Evolutionary conservation across 176 grass and related monocot genomes (phyloP), one percentile per base, ranked within the genome.

Genomic region (Oryza meyeriana): DNA sequence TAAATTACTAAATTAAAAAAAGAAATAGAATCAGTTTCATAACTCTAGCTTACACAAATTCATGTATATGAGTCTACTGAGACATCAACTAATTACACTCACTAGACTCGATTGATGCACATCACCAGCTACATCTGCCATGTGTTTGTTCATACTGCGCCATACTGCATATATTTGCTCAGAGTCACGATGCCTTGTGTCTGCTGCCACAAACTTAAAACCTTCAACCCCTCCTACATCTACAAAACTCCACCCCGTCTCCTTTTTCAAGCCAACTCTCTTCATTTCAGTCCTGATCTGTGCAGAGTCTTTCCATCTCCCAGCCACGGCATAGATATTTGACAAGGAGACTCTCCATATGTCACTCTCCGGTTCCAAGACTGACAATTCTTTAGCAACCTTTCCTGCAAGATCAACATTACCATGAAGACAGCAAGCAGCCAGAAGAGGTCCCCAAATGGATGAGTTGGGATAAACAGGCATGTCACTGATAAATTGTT

Each of bases 161-260:
- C 85, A 94, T 55, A 88, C 81, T 66, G 83, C 65, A 90, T 85
- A 92, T 79, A 94, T 90, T 31, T 82, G 71, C 27, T 89, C 84
- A 80, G 85, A 77, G 27, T 92, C 81, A 42, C 3, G 70, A 83
- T 89, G 87, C 66, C 89, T 87, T 64, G 89, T 80, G 82, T 94
- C 92, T 0, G 84, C 92, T 24, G 83, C 80, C 44, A 82, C 63
- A 25, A 92, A 89, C 68, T 79, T 87, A 85, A 87, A 94, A 78
- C 82, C 69, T 27, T 92, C 89, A 35, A 87, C 72, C 58, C 85
- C 92, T 79, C 82, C 76, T 30, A 77, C 82, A 74, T 92, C 92
- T 41, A 92, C 87, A 74, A 87, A 94, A 44, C 92, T 94, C 92
- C 92, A 94, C 16, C 89, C 92, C 0, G 79, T 84, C 67, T 94